Conservation (phyloP, 345 rosid genomes). For the Camelina neglecta region DNA sequence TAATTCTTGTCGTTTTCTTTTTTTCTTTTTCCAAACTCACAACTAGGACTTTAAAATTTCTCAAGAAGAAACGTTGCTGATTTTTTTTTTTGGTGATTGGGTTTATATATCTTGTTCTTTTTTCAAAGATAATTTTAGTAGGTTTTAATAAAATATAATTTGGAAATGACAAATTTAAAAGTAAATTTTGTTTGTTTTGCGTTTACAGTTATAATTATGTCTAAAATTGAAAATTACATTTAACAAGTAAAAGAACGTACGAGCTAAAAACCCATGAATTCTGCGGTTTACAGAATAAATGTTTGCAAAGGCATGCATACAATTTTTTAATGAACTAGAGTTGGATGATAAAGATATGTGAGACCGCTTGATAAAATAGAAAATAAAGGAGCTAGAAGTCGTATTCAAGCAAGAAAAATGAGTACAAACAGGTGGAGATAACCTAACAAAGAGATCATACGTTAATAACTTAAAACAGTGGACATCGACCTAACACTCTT, state of each 20-base stretch:
- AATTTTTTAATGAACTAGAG: not conserved
- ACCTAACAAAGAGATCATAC: slow-evolving; percentile 38
- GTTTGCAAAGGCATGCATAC: not conserved
- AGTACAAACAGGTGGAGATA: slow-evolving; percentile 30
- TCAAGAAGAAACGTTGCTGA: not conserved
- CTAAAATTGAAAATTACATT: not conserved
- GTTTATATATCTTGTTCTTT: not conserved
- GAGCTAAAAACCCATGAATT: not conserved
- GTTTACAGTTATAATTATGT: not conserved
- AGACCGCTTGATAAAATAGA: not conserved
- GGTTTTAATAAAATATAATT: not conserved
- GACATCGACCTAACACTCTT: slow-evolving; percentile 40
- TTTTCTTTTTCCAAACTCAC: not conserved
- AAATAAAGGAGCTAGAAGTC: slow-evolving; percentile 28
- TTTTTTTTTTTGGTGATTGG: no score
- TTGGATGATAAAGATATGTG: slow-evolving; percentile 1
- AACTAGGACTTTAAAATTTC: not conserved
- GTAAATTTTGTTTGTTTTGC: not conserved
- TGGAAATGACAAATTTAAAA: not conserved
- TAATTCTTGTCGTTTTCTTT: not conserved
- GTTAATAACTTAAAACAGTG: slow-evolving; percentile 24
- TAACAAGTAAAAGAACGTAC: not conserved
- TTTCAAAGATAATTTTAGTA: not conserved
- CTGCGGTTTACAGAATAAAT: not conserved
- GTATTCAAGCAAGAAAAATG: slow-evolving; percentile 32